Evolutionary conservation across 2,329 filamentous ascomycete genomes (phyloP).

Genomic region (Tolypocladium endophyticum): DNA sequence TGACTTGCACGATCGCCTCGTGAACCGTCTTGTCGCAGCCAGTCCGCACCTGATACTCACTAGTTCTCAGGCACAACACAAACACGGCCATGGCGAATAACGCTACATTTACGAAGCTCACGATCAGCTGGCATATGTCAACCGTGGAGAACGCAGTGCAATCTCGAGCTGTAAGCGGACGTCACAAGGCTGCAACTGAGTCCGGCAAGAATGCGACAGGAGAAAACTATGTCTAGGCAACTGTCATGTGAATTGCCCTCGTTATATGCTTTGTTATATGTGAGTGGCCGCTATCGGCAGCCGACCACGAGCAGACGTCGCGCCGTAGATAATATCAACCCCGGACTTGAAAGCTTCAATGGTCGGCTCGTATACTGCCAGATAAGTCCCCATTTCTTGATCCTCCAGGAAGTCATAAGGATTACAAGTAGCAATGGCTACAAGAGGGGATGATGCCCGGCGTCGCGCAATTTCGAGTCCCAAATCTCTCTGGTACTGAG

Average conservation of each 20-base stretch:
- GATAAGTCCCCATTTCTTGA: constrained; percentile 8
- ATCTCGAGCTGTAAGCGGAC: no score
- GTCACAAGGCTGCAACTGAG: not conserved
- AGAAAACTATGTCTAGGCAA: no score
- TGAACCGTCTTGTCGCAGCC: not conserved
- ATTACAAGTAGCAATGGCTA: constrained; percentile 13
- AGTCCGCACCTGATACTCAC: not conserved
- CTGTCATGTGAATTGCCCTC: no score
- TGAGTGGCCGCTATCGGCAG: not conserved
- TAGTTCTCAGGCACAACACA: no score
- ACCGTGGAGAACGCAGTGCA: no score
- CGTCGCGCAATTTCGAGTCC: constrained; percentile 10
- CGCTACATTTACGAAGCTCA: no score
- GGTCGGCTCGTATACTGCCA: constrained; percentile 15
- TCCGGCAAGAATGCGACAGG: not conserved
- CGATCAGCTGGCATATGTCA: no score
- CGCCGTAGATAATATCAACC: constrained; percentile 10
- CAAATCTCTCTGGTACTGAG: constrained; percentile 11
- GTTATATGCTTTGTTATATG: not conserved
- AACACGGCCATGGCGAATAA: no score
- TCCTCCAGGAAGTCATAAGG: constrained; percentile 15
- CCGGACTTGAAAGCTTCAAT: constrained; percentile 12
- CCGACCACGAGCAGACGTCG: not conserved
- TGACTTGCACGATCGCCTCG: not conserved
- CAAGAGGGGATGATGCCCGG: not conserved